Evolutionary conservation across 2,329 filamentous ascomycete species (phyloP).

Genomic region (Cladorrhinum sp.): DNA sequence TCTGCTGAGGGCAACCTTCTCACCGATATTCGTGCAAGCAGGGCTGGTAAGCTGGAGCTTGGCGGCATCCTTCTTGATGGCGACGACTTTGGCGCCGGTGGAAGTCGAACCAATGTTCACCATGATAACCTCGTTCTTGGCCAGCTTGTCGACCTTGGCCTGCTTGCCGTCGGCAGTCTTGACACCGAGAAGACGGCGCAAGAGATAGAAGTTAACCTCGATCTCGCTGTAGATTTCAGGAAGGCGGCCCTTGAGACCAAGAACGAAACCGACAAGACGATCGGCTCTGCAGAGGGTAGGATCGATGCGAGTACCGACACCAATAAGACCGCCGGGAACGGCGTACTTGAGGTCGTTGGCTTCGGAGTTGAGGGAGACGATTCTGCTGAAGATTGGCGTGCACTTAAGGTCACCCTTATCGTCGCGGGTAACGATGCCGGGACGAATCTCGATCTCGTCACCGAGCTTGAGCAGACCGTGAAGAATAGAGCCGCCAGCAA

Average conservation of each 20-base stretch:
- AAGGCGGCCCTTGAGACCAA: slow-evolving; percentile 88
- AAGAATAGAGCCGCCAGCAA: slow-evolving; percentile 93
- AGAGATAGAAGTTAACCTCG: slow-evolving; percentile 98
- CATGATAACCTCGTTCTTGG: slow-evolving; percentile 99
- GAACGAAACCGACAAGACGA: slow-evolving; percentile 96
- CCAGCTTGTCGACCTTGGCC: slow-evolving; percentile 96
- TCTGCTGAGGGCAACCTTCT: slow-evolving; percentile 94
- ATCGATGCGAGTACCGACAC: slow-evolving; percentile 96
- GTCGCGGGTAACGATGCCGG: slow-evolving; percentile 96
- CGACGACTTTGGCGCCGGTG: slow-evolving; percentile 93
- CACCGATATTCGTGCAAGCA: slow-evolving; percentile 93
- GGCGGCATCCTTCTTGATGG: slow-evolving; percentile 95
- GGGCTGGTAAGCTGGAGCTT: slow-evolving; percentile 91
- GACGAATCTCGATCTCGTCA: slow-evolving; percentile 97
- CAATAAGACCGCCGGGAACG: slow-evolving; percentile 94
- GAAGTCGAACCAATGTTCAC: slow-evolving; percentile 98
- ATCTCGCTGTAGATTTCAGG: slow-evolving; percentile 98
- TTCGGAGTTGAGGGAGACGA: slow-evolving; percentile 94
- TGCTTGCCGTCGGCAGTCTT: slow-evolving; percentile 98
- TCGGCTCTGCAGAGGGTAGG: slow-evolving; percentile 97
- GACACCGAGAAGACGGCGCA: slow-evolving; percentile 90
- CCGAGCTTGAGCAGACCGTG: slow-evolving; percentile 96
- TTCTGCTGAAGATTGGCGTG: slow-evolving; percentile 93
- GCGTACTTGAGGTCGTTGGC: slow-evolving; percentile 98
- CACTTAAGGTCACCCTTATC: slow-evolving; percentile 92